Conservation (phyloP, 805 yeast species). For the Sungouiella thailandica region DNA sequence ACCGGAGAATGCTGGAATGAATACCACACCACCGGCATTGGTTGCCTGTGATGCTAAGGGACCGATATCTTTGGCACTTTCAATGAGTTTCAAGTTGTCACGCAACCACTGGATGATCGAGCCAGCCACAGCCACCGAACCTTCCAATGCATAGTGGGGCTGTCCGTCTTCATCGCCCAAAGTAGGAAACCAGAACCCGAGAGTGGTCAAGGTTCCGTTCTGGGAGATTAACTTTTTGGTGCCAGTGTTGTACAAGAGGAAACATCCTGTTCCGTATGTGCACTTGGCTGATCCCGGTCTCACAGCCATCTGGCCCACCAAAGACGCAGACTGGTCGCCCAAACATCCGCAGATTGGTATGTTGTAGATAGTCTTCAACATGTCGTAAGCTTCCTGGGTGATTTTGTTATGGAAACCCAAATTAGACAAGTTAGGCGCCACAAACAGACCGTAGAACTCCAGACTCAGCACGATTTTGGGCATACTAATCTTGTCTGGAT, state of each 20-base stretch:
- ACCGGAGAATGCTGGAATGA: conserved; percentile 93
- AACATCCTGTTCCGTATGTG: conserved; percentile 96
- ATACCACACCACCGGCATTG: conserved; percentile 85
- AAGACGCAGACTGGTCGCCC: conserved; percentile 91
- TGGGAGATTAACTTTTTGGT: conserved; percentile 59
- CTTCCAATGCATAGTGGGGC: conserved; percentile 89
- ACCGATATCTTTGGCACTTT: conserved; percentile 81
- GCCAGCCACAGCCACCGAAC: conserved; percentile 95
- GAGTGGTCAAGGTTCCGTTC: conserved; percentile 83
- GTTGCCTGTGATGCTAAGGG: conserved; percentile 80
- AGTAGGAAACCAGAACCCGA: conserved; percentile 85
- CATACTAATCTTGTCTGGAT: conserved; percentile 53
- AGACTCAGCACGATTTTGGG: conserved; percentile 81
- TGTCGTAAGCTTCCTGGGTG: conserved; percentile 48
- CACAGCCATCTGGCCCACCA: conserved; percentile 89
- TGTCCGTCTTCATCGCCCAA: conserved; percentile 41
- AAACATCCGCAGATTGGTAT: conserved; percentile 84
- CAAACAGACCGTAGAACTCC: conserved; percentile 70
- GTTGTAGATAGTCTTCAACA: conserved; percentile 45
- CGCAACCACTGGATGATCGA: conserved; percentile 91
- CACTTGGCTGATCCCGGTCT: conserved; percentile 84
- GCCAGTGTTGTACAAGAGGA: conserved; percentile 86
- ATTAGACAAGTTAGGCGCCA: conserved; percentile 51
- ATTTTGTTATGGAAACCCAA: conserved; percentile 49
- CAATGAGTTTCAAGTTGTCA: conserved; percentile 80